A percentile compares a stretch with the other conserved stretches of the same genome.
phyloP scores from a whole-genome alignment of 345 rosid genomes.

The Murraya paniculata region DNA sequence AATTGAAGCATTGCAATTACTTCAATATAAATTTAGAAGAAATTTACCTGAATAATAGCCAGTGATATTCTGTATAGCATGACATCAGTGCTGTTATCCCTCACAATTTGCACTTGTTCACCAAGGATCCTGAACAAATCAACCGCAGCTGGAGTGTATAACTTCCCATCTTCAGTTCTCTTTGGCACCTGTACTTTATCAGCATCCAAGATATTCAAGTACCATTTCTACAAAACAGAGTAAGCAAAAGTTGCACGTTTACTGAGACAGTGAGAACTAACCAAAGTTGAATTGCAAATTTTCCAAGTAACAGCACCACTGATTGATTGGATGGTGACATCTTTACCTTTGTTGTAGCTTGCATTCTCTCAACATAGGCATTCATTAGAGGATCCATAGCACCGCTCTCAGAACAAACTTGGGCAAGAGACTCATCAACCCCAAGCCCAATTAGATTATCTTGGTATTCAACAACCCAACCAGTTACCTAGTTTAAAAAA shows the following conservation, averaged over 20 bases:
- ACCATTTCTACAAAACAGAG: constrained; percentile 78
- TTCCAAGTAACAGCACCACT: not conserved
- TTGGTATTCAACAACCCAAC: constrained; percentile 99
- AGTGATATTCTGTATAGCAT: constrained; percentile 96
- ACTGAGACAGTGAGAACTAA: not conserved
- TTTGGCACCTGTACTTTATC: constrained; percentile 97
- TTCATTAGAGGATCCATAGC: constrained; percentile 99
- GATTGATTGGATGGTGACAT: not conserved
- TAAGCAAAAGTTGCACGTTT: constrained; percentile 11
- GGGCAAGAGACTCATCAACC: constrained; percentile 97
- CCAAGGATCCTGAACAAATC: constrained; percentile 98
- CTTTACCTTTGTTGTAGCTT: constrained; percentile 90
- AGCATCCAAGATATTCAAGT: constrained; percentile 88
- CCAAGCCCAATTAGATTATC: constrained; percentile 95
- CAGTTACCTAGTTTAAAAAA: constrained; percentile 64
- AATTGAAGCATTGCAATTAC: not conserved
- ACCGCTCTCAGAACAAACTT: constrained; percentile 99
- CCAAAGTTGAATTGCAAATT: not conserved
- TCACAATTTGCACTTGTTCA: constrained; percentile 98
- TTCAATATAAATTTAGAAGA: constrained; percentile 4
- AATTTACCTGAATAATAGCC: constrained; percentile 81
- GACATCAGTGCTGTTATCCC: constrained; percentile 95
- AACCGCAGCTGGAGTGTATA: constrained; percentile 99
- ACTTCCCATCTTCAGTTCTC: constrained; percentile 98
- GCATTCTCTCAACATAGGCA: constrained; percentile 97